phyloP scores from a whole-genome alignment of 768 basidiomycete species.

The Cyclocybe aegerita region DNA sequence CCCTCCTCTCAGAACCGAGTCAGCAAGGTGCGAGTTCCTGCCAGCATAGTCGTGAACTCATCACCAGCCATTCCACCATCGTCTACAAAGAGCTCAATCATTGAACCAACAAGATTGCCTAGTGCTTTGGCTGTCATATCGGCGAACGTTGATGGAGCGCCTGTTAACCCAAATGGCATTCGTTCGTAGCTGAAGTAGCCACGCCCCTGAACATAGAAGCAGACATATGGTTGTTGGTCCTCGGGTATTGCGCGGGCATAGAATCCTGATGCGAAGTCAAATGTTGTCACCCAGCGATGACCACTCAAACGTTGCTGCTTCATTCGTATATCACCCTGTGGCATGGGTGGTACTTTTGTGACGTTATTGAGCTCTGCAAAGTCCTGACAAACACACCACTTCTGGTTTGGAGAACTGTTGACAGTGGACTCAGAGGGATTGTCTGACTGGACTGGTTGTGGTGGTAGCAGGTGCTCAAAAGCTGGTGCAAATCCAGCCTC shows the following conservation, averaged over 20 bases:
- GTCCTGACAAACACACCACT: constrained; percentile 38
- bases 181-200: constrained; percentile 32
- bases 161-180: constrained; percentile 42
- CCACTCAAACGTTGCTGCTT: constrained; percentile 37
- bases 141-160: constrained; percentile 34
- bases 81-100: constrained; percentile 38
- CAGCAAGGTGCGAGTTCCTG: constrained; percentile 25
- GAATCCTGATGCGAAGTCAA: constrained; percentile 43
- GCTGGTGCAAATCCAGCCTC: constrained; percentile 18
- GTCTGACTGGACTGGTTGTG: constrained; percentile 7
- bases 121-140: constrained; percentile 23
- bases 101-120: constrained; percentile 22
- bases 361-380: constrained; percentile 32
- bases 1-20: constrained; percentile 20
- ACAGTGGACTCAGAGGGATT: neutral
- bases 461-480: constrained; percentile 20
- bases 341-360: constrained; percentile 27
- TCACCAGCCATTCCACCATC: constrained; percentile 33
- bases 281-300: constrained; percentile 28
- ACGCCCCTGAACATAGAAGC: constrained; percentile 33
- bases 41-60: constrained; percentile 25
- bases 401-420: constrained; percentile 7
- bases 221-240: constrained; percentile 21
- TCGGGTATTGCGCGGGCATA: constrained; percentile 21
- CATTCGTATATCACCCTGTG: constrained; percentile 36